phyloP scores from a whole-genome alignment of 192 early-diverging fungal genomes.

The Spizellomyces sp. region DNA sequence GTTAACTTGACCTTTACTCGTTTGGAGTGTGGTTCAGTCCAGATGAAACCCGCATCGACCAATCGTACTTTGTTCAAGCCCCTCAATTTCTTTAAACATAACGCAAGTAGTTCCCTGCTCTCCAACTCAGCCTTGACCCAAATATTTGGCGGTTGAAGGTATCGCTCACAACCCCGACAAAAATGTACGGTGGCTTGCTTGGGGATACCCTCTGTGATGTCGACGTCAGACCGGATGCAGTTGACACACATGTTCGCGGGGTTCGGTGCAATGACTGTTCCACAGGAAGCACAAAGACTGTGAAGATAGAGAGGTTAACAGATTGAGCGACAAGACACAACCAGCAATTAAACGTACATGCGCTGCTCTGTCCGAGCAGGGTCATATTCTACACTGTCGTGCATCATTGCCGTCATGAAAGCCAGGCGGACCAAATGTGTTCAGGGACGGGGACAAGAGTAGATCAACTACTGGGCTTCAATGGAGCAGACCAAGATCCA shows the following conservation, averaged over 20 bases:
- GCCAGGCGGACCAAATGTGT: too few species aligned
- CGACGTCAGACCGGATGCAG: constrained; percentile 95
- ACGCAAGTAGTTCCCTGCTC: constrained; percentile 83
- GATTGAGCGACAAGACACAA: background rate
- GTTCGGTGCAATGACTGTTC: constrained; percentile 91
- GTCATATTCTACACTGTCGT: constrained; percentile 23
- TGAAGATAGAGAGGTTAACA: background rate
- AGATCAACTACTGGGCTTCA: too few species aligned
- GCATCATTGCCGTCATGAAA: background rate
- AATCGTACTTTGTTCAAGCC: constrained; percentile 91
- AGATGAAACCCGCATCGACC: constrained; percentile 97
- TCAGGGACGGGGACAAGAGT: too few species aligned
- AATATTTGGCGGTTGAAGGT: constrained; percentile 90
- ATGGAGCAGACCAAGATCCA: too few species aligned
- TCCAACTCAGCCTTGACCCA: constrained; percentile 92
- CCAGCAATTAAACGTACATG: constrained; percentile 31
- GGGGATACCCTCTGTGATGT: constrained; percentile 98
- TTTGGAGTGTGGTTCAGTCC: constrained; percentile 93
- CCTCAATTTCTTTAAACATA: constrained; percentile 91
- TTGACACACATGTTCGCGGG: constrained; percentile 98
- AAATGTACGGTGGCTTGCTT: constrained; percentile 95
- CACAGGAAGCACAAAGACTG: constrained; percentile 92
- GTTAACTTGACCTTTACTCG: constrained; percentile 97
- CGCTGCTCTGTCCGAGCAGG: constrained; percentile 47
- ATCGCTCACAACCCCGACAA: constrained; percentile 96